Evolutionary conservation across 768 basidiomycete species (phyloP), one percentile per base, ranked within the genome.

Genomic region (Suillus subalutaceus): DNA sequence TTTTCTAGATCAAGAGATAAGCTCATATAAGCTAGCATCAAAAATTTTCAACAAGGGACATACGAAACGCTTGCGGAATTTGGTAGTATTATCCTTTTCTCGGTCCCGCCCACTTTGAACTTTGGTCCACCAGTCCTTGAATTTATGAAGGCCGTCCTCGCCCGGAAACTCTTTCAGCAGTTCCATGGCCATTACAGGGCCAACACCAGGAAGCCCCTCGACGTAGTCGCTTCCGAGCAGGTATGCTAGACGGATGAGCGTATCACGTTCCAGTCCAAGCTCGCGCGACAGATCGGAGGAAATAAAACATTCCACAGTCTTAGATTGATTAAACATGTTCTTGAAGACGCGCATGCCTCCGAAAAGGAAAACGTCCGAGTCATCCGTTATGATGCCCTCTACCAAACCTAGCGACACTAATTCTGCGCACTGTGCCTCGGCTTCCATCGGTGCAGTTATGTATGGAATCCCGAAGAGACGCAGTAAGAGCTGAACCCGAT

Each of bases 301-400:
- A 43, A 97, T 81, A 82, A 97, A 99, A 74, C 95, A 96, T 78
- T 99, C 97, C 63, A 98, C 97, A 4, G 96, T 98, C 82, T 99
- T 98, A 58, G 93, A 92, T 78, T 99, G 97, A 75, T 99, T 98
- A 82, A 99, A 99, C 92, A 99, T 97, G 76, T 99, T 99, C 80
- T 97, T 97, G 85, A 92, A 97, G 23, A 99, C 94, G n/a, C 95
- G 90, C 69, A 86, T 79, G 30, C 94, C 97, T 40, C 97, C 97
- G 71, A 99, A 99, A 59, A 99, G 89, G 79, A 99, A 99, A 59
- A 99, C 96, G 73, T 99, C 97, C 6, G 95, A 97, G 77, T 99
- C 97, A 76, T 99, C 97, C 0, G 97, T 99, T 75, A 99, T 99
- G 63, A 99, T 92, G 0, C 97, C 97, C 69, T 99, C 96, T 44